Percentiles rank a stretch among this genome's conserved stretches.
These are phyloP conservation scores for Geotrichum histeridarum DNA, from an alignment of 1,139 yeast species.

Conservation along the genomic window DNA sequence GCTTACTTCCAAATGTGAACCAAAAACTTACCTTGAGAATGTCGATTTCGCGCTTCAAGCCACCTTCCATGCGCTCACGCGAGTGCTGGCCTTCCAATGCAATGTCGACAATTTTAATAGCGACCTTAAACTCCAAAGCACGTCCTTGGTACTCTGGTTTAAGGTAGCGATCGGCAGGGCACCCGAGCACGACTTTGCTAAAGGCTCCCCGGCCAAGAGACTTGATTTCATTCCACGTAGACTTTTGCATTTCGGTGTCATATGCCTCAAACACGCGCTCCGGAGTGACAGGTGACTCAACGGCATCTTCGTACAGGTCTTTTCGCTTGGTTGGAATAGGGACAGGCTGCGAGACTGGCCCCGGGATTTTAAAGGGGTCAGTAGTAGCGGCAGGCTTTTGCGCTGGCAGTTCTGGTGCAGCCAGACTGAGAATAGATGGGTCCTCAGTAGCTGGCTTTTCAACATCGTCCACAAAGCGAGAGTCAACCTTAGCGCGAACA, in stretches of 20 bases:
- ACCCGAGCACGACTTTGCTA: conserved; percentile 38
- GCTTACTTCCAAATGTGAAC: not conserved
- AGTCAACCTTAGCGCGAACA: too few relatives aligned
- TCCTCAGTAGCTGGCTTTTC: too few relatives aligned
- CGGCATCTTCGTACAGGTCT: not conserved
- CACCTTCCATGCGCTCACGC: conserved; percentile 57
- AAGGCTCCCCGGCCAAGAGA: conserved; percentile 41
- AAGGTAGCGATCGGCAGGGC: conserved; percentile 31
- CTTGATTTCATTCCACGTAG: conserved; percentile 36
- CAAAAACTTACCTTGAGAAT: conserved; percentile 44
- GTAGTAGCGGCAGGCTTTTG: not conserved
- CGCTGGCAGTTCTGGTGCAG: too few relatives aligned
- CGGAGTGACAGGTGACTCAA: not conserved
- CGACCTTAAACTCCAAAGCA: conserved; percentile 35
- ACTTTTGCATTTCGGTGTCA: conserved; percentile 26
- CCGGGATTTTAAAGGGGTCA: not conserved
- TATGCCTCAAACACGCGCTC: conserved; percentile 30
- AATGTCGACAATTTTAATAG: conserved; percentile 38
- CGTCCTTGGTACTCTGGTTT: conserved; percentile 42
- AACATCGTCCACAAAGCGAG: too few relatives aligned
- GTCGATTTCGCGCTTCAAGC: conserved; percentile 68
- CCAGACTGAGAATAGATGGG: too few relatives aligned
- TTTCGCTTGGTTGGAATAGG: not conserved
- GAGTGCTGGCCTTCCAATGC: conserved; percentile 26
- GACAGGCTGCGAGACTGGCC: conserved; percentile 1